Evolutionary conservation across 139 green algal species (phyloP), one percentile per base, ranked within the genome.

Genomic region (Picochlorum sp.): DNA sequence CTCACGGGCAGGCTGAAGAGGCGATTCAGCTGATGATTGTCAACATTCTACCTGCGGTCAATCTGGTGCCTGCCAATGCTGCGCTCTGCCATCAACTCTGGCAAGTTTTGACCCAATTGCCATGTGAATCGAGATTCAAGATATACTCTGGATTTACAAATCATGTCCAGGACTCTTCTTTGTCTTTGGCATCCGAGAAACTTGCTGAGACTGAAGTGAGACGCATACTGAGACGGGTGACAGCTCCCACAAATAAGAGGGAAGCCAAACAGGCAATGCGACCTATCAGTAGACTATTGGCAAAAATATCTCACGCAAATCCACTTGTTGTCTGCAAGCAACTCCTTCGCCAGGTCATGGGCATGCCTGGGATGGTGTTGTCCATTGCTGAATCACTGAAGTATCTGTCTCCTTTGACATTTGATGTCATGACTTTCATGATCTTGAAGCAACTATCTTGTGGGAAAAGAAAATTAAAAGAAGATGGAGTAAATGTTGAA

Each of bases 401-500:
- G 59, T 90, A 85, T 64, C 60, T 91, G 32, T 84, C 66, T 32
- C 70, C 81, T 24, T 45, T 79, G 30, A 61, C 55, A 56, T 79
- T 75, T 54, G 81, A 88, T 39, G 71, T 74, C 35, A 69, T 91
- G 33, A 81, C 78, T 12, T 94, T 84, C 51, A 61, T 78, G 33
- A 72, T 91, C 8, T 71, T 93, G 8, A 56, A 72, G 16, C 62
- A 74, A 39, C 69, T 89, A 24, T 50, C 63, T 5, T 50, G 53
- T 9, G 44, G 41, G 7, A 64, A 69, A 29, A 49, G 65, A 20
- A 82, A 84, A 47, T 50, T 88, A 54, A 87, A 87, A 76, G 76
- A 85, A 25, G 85, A 94, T 61, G 85, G 85, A 18, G 64, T 82
- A 50, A 91, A 92, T 74, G 66, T 92, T 20, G 61, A 75, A 24